These are phyloP conservation scores for Aschersonia sp. DNA, from an alignment of 2,329 filamentous ascomycete species.

Conservation along the genomic window DNA sequence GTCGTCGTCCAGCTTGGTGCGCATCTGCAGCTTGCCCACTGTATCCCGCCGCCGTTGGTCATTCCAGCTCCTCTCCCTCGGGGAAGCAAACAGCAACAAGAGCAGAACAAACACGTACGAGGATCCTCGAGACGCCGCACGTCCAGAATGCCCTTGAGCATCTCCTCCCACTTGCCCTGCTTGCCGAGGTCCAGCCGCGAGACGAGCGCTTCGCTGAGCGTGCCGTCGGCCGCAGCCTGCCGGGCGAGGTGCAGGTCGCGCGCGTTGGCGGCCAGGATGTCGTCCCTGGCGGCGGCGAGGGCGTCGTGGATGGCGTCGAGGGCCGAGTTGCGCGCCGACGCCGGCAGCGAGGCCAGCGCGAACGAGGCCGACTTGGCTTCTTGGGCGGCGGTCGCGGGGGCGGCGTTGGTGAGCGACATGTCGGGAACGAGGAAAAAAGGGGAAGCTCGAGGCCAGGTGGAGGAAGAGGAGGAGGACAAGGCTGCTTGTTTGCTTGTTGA, in stretches of 20 bases:
- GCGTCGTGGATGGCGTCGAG: conserved; percentile 69
- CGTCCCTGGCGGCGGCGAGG: conserved; percentile 52
- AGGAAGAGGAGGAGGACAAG: too few relatives aligned
- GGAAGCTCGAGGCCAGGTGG: too few relatives aligned
- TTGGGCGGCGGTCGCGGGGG: conserved; percentile 60
- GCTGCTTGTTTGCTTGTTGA: too few relatives aligned
- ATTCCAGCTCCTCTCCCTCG: neutral
- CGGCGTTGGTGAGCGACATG: conserved; percentile 86
- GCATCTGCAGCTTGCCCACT: conserved; percentile 76
- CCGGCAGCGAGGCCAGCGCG: conserved; percentile 64
- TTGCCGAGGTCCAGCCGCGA: conserved; percentile 77
- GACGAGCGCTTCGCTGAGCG: conserved; percentile 67
- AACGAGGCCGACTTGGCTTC: conserved; percentile 72
- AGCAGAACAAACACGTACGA: conserved; percentile 34
- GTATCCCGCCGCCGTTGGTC: neutral
- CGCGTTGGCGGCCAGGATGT: conserved; percentile 77
- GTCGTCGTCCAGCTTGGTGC: conserved; percentile 74
- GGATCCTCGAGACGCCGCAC: conserved; percentile 77
- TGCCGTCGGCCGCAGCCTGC: conserved; percentile 58
- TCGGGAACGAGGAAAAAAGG: neutral
- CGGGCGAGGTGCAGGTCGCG: conserved; percentile 64
- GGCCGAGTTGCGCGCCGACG: conserved; percentile 66
- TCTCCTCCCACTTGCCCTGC: conserved; percentile 90
- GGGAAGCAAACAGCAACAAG: neutral
- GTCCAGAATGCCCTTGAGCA: conserved; percentile 88